Percentiles rank a stretch among this genome's conserved stretches.
phyloP scores from a whole-genome alignment of 75 land plant genomes.

The Selaginella tamariscina region DNA sequence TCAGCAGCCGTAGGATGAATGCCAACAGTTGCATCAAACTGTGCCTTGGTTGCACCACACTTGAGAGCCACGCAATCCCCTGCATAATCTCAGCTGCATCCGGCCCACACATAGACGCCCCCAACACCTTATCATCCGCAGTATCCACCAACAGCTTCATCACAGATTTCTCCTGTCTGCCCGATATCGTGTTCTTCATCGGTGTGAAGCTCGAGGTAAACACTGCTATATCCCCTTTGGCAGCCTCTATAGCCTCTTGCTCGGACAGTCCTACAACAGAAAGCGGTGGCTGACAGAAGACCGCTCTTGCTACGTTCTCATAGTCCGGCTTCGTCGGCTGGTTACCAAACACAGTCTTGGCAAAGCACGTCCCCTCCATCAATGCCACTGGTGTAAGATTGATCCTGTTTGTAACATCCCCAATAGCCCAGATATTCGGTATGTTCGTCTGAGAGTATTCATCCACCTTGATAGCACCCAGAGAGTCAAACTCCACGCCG shows the following conservation, averaged over 20 bases:
- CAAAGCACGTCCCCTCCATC: slow-evolving; percentile 86
- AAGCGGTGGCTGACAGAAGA: slow-evolving; percentile 51
- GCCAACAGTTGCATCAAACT: slow-evolving; percentile 46
- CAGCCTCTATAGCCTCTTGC: slow-evolving; percentile 61
- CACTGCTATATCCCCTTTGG: slow-evolving; percentile 54
- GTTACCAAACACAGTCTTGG: slow-evolving; percentile 15
- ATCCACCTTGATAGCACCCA: slow-evolving; percentile 77
- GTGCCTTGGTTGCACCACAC: slow-evolving; percentile 93
- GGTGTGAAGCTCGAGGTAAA: slow-evolving; percentile 87
- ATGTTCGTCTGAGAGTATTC: slow-evolving; percentile 69
- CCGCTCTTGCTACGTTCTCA: not conserved
- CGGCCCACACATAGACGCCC: slow-evolving; percentile 96
- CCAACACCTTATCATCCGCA: slow-evolving; percentile 75
- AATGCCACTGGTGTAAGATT: slow-evolving; percentile 94
- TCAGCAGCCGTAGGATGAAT: slow-evolving; percentile 97
- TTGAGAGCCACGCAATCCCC: slow-evolving; percentile 87
- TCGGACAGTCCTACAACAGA: slow-evolving; percentile 86
- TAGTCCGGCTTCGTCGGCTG: slow-evolving; percentile 6
- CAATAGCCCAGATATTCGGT: slow-evolving; percentile 93
- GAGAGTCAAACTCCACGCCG: slow-evolving; percentile 61
- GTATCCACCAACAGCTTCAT: slow-evolving; percentile 96
- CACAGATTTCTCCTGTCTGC: slow-evolving; percentile 75
- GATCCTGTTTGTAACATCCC: slow-evolving; percentile 91
- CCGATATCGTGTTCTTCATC: slow-evolving; percentile 93
- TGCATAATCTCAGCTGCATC: slow-evolving; percentile 99